Evolutionary conservation across 805 yeast species (phyloP).

Genomic region (Teunomyces atbi): DNA sequence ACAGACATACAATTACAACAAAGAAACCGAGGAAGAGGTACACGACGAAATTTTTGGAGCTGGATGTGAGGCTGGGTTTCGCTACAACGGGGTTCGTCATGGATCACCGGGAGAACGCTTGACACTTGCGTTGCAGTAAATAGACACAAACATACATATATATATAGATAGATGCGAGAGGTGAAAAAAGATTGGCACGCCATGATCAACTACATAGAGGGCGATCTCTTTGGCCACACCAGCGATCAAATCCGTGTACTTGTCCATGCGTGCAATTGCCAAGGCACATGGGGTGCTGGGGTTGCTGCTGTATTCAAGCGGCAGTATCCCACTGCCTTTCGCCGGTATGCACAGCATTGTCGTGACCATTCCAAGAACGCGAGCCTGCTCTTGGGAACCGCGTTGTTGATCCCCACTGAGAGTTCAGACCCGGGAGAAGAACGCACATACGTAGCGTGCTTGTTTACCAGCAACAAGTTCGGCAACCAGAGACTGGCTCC

Average conservation of each 20-base stretch:
- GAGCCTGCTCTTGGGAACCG: conserved; percentile 51
- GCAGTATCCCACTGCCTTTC: conserved; percentile 57
- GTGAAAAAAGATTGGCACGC: conserved; percentile 5
- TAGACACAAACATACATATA: not conserved
- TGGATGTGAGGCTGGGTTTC: conserved; percentile 34
- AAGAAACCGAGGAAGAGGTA: conserved; percentile 5
- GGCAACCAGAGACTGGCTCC: conserved; percentile 46
- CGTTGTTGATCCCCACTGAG: conserved; percentile 42
- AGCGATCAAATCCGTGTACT: conserved; percentile 41
- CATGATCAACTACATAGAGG: conserved; percentile 49
- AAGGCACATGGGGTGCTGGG: conserved; percentile 86
- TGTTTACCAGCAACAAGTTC: conserved; percentile 62
- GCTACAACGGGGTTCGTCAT: conserved; percentile 26
- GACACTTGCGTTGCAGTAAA: conserved; percentile 2
- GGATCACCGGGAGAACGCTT: conserved; percentile 27
- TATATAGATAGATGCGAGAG: not conserved
- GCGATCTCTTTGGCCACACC: conserved; percentile 51
- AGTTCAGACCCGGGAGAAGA: conserved; percentile 29
- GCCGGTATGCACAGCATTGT: conserved; percentile 47
- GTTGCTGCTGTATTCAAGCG: conserved; percentile 59
- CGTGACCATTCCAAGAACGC: conserved; percentile 14
- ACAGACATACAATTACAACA: conserved; percentile 15
- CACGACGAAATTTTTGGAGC: conserved; percentile 23
- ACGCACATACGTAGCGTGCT: conserved; percentile 52
- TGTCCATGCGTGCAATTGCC: conserved; percentile 79